Conservation (phyloP, 345 rosid genomes). For the Gossypium bickii region DNA sequence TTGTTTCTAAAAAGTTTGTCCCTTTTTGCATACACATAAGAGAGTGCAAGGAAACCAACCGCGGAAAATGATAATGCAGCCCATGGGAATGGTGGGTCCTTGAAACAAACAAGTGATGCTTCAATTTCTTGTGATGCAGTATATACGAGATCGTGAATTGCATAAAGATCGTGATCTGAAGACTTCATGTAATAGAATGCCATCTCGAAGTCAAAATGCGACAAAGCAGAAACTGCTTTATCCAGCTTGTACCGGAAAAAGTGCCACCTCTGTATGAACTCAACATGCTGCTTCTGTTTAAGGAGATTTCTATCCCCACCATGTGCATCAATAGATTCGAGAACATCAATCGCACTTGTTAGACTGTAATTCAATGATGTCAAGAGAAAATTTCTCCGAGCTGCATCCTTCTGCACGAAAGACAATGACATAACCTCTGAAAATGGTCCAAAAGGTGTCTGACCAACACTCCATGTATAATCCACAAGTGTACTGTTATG, state of each 20-base stretch:
- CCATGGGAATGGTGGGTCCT: conserved; percentile 98
- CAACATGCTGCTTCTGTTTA: conserved; percentile 53
- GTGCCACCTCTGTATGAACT: conserved; percentile 82
- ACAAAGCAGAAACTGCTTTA: conserved; percentile 74
- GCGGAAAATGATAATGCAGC: conserved; percentile 49
- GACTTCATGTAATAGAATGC: conserved; percentile 78
- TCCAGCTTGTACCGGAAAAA: conserved; percentile 84
- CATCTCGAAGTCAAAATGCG: conserved; percentile 78
- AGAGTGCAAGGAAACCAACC: conserved; percentile 51
- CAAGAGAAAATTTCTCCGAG: conserved; percentile 72
- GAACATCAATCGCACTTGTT: conserved; percentile 68
- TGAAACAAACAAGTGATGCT: conserved; percentile 85
- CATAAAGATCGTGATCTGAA: conserved; percentile 76
- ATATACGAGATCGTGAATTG: conserved; percentile 72
- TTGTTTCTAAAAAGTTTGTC: conserved; percentile 70
- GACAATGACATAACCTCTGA: conserved; percentile 72
- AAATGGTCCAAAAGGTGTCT: conserved; percentile 97
- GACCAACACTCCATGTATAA: conserved; percentile 96
- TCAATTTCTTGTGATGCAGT: conserved; percentile 78
- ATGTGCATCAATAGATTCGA: conserved; percentile 65
- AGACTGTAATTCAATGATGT: conserved; percentile 76
- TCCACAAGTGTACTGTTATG: conserved; percentile 81
- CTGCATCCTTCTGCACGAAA: conserved; percentile 94
- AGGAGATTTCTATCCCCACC: conserved; percentile 79
- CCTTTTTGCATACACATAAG: conserved; percentile 51